phyloP scores from a whole-genome alignment of 352 stramenopile species.

The Aphanomyces euteiches region DNA sequence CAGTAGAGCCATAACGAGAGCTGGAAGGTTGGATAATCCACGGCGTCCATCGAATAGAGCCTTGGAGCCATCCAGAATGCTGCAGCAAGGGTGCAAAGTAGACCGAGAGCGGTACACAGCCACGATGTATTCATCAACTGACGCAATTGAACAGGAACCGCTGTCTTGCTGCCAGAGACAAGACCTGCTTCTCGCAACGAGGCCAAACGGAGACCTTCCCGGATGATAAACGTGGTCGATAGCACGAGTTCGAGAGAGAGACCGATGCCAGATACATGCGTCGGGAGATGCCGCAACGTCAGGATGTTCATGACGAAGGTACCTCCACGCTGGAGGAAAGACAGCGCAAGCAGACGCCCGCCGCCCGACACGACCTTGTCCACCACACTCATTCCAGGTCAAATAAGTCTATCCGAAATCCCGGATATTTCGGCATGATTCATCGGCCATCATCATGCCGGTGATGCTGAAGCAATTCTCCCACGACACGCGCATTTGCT shows the following conservation, averaged over 20 bases:
- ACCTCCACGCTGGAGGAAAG: constrained; percentile 75
- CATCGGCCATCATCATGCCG: no score
- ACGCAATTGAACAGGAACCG: constrained; percentile 41
- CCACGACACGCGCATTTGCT: no score
- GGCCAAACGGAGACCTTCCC: constrained; percentile 83
- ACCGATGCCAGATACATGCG: constrained; percentile 75
- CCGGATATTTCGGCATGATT: no score
- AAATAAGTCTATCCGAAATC: no score
- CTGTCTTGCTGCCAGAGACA: constrained; percentile 31
- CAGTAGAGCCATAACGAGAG: constrained; percentile 71
- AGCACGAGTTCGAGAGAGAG: constrained; percentile 86
- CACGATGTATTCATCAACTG: constrained; percentile 73
- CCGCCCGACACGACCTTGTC: constrained; percentile 37
- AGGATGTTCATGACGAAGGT: constrained; percentile 85
- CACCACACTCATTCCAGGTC: constrained; percentile 17
- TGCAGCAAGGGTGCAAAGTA: constrained; percentile 43
- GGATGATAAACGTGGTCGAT: constrained; percentile 86
- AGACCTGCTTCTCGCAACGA: constrained; percentile 77
- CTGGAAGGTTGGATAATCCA: constrained; percentile 41
- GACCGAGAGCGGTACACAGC: constrained; percentile 65
- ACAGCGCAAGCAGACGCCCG: constrained; percentile 67
- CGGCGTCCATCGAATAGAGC: constrained; percentile 32
- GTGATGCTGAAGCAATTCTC: no score
- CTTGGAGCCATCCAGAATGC: constrained; percentile 33
- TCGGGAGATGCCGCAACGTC: constrained; percentile 62